These are phyloP conservation scores for Botrytis squamosa DNA, from an alignment of 2,329 filamentous ascomycete species.

Conservation along the genomic window DNA sequence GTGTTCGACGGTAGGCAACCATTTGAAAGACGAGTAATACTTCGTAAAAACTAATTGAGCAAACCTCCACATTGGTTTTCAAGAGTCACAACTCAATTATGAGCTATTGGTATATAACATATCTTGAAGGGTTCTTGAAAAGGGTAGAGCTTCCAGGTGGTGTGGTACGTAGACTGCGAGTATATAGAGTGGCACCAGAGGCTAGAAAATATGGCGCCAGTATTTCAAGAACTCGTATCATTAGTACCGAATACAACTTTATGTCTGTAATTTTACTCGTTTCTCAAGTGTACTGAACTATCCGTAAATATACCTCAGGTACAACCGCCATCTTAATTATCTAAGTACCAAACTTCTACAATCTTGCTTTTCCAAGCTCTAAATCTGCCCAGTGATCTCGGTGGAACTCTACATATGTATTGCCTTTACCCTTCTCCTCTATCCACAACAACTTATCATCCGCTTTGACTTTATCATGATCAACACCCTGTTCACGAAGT, in stretches of 20 bases:
- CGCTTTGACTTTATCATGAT: slow-evolving; percentile 49
- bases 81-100: background rate
- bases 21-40: background rate
- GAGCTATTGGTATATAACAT: background rate
- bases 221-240: background rate
- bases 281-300: background rate
- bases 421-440: slow-evolving; percentile 54
- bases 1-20: too few relatives aligned
- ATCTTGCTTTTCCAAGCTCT: slow-evolving; percentile 44
- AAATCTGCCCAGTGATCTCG: slow-evolving; percentile 57
- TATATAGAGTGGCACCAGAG: background rate
- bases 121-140: background rate
- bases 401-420: slow-evolving; percentile 59
- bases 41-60: background rate
- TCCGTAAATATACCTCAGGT: background rate
- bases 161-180: background rate
- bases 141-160: background rate
- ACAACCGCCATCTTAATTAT: background rate
- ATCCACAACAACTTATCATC: slow-evolving; percentile 53
- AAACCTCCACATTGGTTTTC: background rate
- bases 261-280: background rate
- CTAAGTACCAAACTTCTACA: slow-evolving; percentile 39
- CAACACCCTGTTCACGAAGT: slow-evolving; percentile 64
- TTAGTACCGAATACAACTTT: background rate
- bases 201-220: background rate